A percentile compares a stretch with the other conserved stretches of the same genome.
These are phyloP conservation scores for Terana coerulea DNA, from an alignment of 768 basidiomycete genomes.

Conservation along the genomic window DNA sequence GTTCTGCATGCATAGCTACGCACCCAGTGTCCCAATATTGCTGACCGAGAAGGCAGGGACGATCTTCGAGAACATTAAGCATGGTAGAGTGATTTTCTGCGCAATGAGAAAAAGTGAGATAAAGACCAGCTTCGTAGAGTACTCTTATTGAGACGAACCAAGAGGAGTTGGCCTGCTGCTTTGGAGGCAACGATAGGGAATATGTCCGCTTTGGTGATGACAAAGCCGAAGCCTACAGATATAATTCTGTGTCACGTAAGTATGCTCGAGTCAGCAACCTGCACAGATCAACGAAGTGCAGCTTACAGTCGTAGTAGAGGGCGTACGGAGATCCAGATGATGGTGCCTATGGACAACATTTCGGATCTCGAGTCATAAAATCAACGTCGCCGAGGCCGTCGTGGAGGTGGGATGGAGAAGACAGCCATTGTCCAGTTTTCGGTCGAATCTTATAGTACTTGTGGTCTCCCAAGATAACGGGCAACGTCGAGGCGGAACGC, in stretches of 20 bases:
- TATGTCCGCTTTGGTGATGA: conserved; percentile 55
- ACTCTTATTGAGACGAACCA: conserved; percentile 33
- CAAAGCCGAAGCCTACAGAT: conserved; percentile 51
- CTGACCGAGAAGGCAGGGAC: conserved; percentile 59
- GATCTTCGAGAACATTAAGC: conserved; percentile 69
- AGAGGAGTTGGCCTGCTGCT: conserved; percentile 55
- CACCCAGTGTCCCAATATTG: conserved; percentile 54
- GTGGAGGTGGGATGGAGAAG: too few species aligned
- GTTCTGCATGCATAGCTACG: conserved; percentile 3
- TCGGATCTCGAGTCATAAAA: too few species aligned
- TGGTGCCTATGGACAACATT: conserved; percentile 35
- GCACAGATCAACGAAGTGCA: neutral
- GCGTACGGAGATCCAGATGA: conserved; percentile 62
- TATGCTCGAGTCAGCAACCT: neutral
- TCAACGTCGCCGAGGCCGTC: too few species aligned
- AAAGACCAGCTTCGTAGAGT: neutral
- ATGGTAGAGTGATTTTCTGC: conserved; percentile 56
- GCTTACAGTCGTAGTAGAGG: conserved; percentile 59
- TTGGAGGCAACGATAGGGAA: conserved; percentile 56
- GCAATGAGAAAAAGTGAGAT: neutral
- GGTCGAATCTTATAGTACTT: too few species aligned
- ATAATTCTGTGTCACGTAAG: conserved; percentile 38
- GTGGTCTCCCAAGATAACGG: too few species aligned
- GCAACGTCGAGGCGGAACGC: too few species aligned
- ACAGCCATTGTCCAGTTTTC: too few species aligned